Evolutionary conservation across 1,284 basidiomycete genomes (phyloP), one percentile per base, ranked within the genome.

Genomic region (Cerrena zonata): DNA sequence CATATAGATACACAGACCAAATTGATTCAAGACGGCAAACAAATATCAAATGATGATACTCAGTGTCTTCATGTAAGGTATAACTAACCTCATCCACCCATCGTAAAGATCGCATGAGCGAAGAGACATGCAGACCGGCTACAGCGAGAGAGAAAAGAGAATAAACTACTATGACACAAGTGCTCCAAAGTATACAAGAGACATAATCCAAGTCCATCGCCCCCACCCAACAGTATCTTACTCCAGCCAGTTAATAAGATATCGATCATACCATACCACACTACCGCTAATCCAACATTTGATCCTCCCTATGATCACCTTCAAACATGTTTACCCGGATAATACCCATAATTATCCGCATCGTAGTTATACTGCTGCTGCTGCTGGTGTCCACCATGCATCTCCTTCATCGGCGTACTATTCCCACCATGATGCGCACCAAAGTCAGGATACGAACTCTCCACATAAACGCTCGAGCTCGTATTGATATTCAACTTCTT

Each of bases 401-500:
- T 52, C 26, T 53, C 46, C 43, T 57, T 53, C 48, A 57, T 24
- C 42, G 49, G 49, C 13, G 51, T 36, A 7, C 43, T n/a, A 13
- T 53, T 54, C 12, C 24, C 37, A 21, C 47, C 25, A 24, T 27
- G 42, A 48, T 50, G 42, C 39, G 50, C 48, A 39, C 47, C 36
- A 15, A 43, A 54, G 50, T 54, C 48, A 21, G 44, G 25, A 24
- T 42, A 42, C 3, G 41, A 42, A 3, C 19, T 42, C 18, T 24
- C 22, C 19, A 10, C 18, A 5, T 39, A 26, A 36, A 25, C 23
- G 30, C 19, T 27, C 11, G 36, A 37, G 30, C 42, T 39, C 18
- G 56, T 49, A 11, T 37, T 23, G 30, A 58, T 42, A 15, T 54
- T 54, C 50, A 58, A 47, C 18, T 38, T 22, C 50, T 52, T 52